phyloP scores from a whole-genome alignment of 257 asterid genomes.

The Primulina tabacum region DNA sequence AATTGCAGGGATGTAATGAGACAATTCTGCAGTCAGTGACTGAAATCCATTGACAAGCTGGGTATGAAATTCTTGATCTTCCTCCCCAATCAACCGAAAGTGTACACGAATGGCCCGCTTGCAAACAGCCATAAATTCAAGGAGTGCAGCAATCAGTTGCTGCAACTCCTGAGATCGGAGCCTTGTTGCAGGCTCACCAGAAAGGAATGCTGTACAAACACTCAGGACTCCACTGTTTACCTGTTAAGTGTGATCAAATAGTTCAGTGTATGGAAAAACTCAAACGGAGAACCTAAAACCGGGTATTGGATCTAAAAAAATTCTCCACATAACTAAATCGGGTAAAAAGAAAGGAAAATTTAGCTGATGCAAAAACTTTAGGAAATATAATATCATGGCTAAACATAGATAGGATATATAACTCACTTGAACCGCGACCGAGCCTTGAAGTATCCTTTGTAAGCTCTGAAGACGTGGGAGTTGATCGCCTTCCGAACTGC shows the following conservation, averaged over 20 bases:
- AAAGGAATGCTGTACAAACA: constrained; percentile 96
- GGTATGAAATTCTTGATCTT: constrained; percentile 95
- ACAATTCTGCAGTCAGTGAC: constrained; percentile 95
- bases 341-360: constrained; percentile 2
- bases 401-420: not conserved
- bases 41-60: constrained; percentile 98
- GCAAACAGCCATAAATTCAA: constrained; percentile 98
- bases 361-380: constrained; percentile 2
- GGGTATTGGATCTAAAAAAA: too few relatives aligned
- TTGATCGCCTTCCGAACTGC: constrained; percentile 99
- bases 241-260: constrained; percentile 35
- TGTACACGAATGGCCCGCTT: constrained; percentile 97
- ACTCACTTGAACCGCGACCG: constrained; percentile 98
- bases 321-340: not conserved
- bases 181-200: constrained; percentile 99
- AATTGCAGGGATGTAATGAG: constrained; percentile 99
- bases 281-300: not conserved
- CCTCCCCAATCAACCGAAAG: constrained; percentile 89
- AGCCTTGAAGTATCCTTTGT: constrained; percentile 98
- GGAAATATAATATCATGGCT: not conserved
- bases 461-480: constrained; percentile 97
- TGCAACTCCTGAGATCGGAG: constrained; percentile 95
- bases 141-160: constrained; percentile 93
- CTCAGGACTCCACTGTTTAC: constrained; percentile 98
- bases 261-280: not conserved